Conservation (phyloP, 2,329 filamentous ascomycete species). For the Clonostachys rosea region DNA sequence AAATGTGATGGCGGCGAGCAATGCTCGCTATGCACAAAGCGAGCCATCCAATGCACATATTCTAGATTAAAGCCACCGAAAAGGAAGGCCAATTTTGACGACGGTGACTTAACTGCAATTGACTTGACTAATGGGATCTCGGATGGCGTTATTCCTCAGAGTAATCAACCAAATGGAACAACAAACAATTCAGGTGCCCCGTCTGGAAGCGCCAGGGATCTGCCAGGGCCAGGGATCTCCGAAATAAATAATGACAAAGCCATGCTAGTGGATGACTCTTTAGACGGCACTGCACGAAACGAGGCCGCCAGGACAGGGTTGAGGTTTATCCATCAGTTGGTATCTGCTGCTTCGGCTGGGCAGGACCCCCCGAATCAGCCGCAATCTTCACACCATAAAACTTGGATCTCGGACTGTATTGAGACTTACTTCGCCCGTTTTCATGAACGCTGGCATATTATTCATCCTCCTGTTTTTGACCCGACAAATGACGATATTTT, state of each 20-base stretch:
- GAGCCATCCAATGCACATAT: slow-evolving; percentile 29
- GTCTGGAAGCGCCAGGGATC: background rate
- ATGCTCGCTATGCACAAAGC: slow-evolving; percentile 32
- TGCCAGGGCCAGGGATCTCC: background rate
- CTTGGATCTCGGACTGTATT: slow-evolving; percentile 11
- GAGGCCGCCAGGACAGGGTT: background rate
- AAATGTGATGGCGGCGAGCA: slow-evolving; percentile 33
- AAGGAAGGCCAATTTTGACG: background rate
- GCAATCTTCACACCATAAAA: background rate
- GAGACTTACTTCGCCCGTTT: slow-evolving; percentile 30
- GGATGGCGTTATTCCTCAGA: too few relatives aligned
- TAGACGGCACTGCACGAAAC: background rate
- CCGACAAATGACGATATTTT: slow-evolving; percentile 17
- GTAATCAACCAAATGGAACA: too few relatives aligned
- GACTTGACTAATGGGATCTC: too few relatives aligned
- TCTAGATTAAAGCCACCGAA: slow-evolving; percentile 7
- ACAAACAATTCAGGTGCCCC: background rate
- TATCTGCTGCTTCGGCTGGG: background rate
- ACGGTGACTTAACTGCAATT: background rate
- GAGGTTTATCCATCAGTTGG: background rate
- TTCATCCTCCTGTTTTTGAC: slow-evolving; percentile 28
- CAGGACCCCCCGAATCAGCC: background rate
- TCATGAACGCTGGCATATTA: slow-evolving; percentile 32
- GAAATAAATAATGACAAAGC: background rate
- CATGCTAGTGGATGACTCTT: background rate